A percentile compares a stretch with the other conserved stretches of the same genome.
Evolutionary conservation across 2,329 filamentous ascomycete genomes (phyloP).

Genomic region (Bipolaris sorokiniana): DNA sequence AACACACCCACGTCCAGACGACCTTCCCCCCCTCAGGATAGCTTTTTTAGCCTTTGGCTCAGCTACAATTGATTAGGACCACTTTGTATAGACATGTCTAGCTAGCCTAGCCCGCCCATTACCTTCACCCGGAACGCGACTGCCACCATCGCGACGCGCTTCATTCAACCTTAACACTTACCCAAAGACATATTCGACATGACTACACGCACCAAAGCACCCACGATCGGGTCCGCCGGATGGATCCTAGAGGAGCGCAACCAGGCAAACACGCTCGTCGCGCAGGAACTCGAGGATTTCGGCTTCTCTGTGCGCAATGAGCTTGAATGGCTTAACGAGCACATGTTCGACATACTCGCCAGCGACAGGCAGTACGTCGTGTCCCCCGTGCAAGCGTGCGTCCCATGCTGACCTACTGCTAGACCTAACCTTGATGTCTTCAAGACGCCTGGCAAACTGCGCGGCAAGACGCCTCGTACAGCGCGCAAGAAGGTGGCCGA

Average conservation of each 20-base stretch:
- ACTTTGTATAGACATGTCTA: conserved; percentile 26
- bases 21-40: conserved; percentile 16
- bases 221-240: conserved; percentile 76
- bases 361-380: conserved; percentile 79
- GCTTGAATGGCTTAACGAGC: conserved; percentile 97
- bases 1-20: conserved; percentile 20
- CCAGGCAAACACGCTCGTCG: conserved; percentile 75
- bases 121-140: conserved; percentile 17
- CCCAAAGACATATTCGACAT: conserved; percentile 27
- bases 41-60: conserved; percentile 20
- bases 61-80: conserved; percentile 18
- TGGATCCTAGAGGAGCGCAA: conserved; percentile 88
- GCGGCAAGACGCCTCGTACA: conserved; percentile 80
- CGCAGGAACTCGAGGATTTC: conserved; percentile 90
- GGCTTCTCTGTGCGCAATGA: conserved; percentile 91
- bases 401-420: conserved; percentile 31
- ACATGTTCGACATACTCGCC: conserved; percentile 94
- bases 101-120: conserved; percentile 17
- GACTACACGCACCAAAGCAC: conserved; percentile 44
- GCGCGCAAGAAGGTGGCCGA: conserved; percentile 65
- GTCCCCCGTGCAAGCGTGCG: conserved; percentile 11
- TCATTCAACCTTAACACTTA: conserved; percentile 18
- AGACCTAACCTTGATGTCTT: conserved; percentile 96
- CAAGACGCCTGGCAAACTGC: conserved; percentile 86
- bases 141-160: conserved; percentile 35